Base-by-base conservation (phyloP, 495 filamentous ascomycete genomes). In the Astrocystis sublimbata region DNA sequence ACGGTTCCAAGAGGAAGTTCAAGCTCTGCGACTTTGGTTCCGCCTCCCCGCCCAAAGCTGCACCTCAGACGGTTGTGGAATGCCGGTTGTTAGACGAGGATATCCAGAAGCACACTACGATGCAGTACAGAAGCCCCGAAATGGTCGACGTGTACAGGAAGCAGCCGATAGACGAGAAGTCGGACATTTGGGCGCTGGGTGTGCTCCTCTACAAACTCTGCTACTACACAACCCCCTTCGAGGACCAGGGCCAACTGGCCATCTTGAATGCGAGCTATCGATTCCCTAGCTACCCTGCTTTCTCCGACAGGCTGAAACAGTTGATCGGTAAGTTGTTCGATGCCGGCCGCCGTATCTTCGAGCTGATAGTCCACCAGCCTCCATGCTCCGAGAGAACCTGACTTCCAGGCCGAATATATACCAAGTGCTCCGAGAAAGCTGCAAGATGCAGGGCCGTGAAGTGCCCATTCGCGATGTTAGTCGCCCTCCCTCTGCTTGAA, bases 11-110 rank as follows among this genome's bases (percentile, higher is more conserved):
- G 38, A 81, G 82, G 51, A 80, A 84, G 62, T 98, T 97, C 78
- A 97, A 98, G 79, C 83, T 98, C 23, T 98, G 94, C 78, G 94
- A 98, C 78, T 98, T 98, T 84, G 94, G 94, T 31, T 97, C 93
- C 19, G 84, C 93, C 10, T 92, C 94, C 21, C 79, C 88, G 41
- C 92, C 94, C 31, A 85, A 88, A 58, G 87, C 92, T 10, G 92
- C 94, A 1, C 91, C 94, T 10, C 92, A 86, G 17, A 92, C 90
- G 8, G 87, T 89, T 3, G 86, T 85, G 9, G 94, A 98, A 74
- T 96, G 92, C 61, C 83, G 92, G 54, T 70, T 96, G 65, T 91
- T 97, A 65, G 94, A 98, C 75, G 94, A 98, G 64, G 94, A 98
- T 76, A 89, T 98, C 35, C 96, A 98, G 76, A 89, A 90, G 66